Percentiles rank a stretch among this genome's conserved stretches.
Evolutionary conservation across 148 eudicot species (phyloP).

Genomic region (Linanthus parryae): DNA sequence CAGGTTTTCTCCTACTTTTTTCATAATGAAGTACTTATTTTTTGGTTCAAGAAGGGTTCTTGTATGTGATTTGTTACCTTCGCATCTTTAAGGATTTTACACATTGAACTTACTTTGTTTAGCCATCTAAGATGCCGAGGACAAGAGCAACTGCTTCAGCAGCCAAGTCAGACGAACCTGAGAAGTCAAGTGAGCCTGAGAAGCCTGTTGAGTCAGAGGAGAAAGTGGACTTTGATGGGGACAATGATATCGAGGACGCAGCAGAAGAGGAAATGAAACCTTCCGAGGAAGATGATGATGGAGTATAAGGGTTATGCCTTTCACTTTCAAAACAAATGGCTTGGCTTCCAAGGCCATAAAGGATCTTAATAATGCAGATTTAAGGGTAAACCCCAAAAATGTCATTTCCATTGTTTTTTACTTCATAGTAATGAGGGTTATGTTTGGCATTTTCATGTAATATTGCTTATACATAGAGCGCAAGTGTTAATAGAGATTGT

Average conservation of each 20-base stretch:
- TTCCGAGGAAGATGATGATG: slow-evolving; percentile 30
- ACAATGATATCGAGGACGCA: slow-evolving; percentile 66
- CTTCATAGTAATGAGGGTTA: no score
- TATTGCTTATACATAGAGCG: no score
- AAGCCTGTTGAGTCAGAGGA: slow-evolving; percentile 46
- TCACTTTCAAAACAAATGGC: slow-evolving; percentile 73
- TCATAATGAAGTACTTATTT: no score
- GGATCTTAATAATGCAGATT: slow-evolving; percentile 55
- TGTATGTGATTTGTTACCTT: no score
- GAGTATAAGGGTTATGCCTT: slow-evolving; percentile 94
- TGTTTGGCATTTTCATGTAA: no score
- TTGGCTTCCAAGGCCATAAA: slow-evolving; percentile 87
- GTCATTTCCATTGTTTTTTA: slow-evolving; percentile 1
- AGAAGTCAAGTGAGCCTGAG: slow-evolving; percentile 35
- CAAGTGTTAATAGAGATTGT: no score
- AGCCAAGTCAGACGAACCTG: slow-evolving; percentile 34
- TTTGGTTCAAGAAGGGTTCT: no score
- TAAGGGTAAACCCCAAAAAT: slow-evolving; percentile 50
- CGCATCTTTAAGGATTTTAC: no score
- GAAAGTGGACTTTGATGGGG: slow-evolving; percentile 54
- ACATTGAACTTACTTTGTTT: background rate
- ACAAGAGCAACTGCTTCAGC: slow-evolving; percentile 49
- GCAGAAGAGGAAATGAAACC: slow-evolving; percentile 54
- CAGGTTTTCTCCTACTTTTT: no score
- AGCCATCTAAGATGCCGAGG: slow-evolving; percentile 40